phyloP scores from a whole-genome alignment of 2,329 filamentous ascomycete species.

The Colletotrichum theobromicola region DNA sequence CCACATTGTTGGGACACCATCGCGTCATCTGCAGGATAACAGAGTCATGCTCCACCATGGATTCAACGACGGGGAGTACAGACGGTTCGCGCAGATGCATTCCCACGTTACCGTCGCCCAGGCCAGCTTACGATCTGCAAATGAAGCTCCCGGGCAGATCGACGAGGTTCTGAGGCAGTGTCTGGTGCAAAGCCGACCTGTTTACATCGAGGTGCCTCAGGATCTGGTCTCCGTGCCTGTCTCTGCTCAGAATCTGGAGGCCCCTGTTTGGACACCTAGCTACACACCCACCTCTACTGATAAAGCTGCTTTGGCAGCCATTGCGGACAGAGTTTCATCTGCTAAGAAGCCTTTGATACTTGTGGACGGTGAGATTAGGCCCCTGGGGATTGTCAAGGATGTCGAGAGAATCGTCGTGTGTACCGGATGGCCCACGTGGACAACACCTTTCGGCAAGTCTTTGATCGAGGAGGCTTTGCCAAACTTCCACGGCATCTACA shows the following conservation, averaged over 20 bases:
- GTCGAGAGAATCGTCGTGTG: background rate
- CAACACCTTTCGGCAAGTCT: background rate
- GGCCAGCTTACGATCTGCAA: conserved; percentile 47
- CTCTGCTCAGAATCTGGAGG: conserved; percentile 33
- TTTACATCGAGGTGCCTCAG: conserved; percentile 60
- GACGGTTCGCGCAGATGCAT: conserved; percentile 54
- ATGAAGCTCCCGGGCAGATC: conserved; percentile 52
- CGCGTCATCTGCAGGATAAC: conserved; percentile 44
- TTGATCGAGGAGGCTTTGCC: background rate
- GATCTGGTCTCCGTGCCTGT: conserved; percentile 52
- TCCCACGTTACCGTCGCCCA: conserved; percentile 54
- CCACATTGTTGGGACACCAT: conserved; percentile 62
- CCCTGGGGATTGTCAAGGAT: background rate
- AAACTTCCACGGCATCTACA: background rate
- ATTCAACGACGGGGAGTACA: conserved; percentile 56
- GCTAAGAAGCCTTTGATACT: background rate
- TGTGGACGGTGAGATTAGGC: conserved; percentile 1
- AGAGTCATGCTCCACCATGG: conserved; percentile 57
- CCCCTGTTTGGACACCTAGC: conserved; percentile 25
- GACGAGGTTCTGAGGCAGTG: conserved; percentile 56
- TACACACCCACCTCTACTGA: conserved; percentile 20
- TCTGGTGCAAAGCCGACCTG: conserved; percentile 57
- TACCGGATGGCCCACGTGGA: conserved; percentile 7
- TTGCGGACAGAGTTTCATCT: conserved; percentile 46
- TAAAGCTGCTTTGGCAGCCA: conserved; percentile 32